Evolutionary conservation across 2,329 filamentous ascomycete genomes (phyloP).

Genomic region (Emergomyces orientalis): DNA sequence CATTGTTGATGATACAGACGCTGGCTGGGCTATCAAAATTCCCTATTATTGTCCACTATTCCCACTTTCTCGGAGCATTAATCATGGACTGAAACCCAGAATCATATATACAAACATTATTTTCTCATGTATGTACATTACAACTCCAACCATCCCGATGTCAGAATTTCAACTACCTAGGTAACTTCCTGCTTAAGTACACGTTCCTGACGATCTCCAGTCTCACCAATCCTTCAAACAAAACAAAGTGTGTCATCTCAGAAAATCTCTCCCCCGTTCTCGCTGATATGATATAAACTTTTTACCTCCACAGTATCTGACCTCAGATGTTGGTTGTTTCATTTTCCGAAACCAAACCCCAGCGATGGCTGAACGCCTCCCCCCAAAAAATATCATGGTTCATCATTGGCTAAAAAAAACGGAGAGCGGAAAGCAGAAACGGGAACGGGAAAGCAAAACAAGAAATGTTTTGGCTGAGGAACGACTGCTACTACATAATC

Average conservation of each 20-base stretch:
- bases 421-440: neutral
- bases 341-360: neutral
- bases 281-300: neutral
- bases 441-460: neutral
- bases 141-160: neutral
- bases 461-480: neutral
- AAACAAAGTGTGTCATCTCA: neutral
- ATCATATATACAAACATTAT: too few species aligned
- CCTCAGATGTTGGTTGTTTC: neutral
- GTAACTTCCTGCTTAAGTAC: too few species aligned
- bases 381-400: neutral
- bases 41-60: too few species aligned
- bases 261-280: neutral
- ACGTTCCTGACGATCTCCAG: neutral
- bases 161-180: neutral
- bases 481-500: too few species aligned
- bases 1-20: too few species aligned
- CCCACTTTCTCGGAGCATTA: too few species aligned
- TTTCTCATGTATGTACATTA: neutral
- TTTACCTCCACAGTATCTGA: neutral
- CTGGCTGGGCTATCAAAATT: too few species aligned
- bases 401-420: neutral
- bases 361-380: neutral
- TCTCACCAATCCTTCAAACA: neutral
- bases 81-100: too few species aligned